Percentiles rank a stretch among this genome's conserved stretches.
phyloP scores from a whole-genome alignment of 2,329 filamentous ascomycete species.

The Aspergillus viridinutans region DNA sequence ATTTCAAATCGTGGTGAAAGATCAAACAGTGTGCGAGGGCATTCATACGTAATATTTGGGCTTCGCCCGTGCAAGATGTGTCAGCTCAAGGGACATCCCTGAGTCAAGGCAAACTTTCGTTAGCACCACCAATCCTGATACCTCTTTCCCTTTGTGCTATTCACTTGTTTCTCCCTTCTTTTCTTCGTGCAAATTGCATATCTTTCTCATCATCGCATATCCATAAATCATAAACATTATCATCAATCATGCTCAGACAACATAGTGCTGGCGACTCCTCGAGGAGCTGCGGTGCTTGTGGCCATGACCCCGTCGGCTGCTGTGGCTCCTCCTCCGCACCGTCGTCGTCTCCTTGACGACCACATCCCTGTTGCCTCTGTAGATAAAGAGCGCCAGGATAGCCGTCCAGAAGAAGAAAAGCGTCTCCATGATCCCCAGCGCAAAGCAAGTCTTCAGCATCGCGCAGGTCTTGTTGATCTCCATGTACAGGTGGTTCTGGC shows the following conservation, averaged over 20 bases:
- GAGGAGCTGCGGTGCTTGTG: constrained; percentile 29
- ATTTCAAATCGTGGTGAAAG: background rate
- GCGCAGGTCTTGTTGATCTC: constrained; percentile 71
- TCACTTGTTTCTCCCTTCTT: background rate
- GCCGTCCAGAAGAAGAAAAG: constrained; percentile 76
- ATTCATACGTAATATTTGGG: background rate
- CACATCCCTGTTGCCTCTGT: constrained; percentile 25
- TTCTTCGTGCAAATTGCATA: background rate
- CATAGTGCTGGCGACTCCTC: constrained; percentile 26
- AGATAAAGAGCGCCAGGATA: constrained; percentile 58
- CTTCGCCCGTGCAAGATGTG: background rate
- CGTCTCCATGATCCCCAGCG: constrained; percentile 82
- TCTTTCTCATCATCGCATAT: background rate
- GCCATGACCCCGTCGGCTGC: constrained; percentile 31
- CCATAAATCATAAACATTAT: background rate
- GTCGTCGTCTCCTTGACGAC: constrained; percentile 39
- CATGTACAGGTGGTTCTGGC: constrained; percentile 47
- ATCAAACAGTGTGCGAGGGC: background rate
- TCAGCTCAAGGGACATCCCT: background rate
- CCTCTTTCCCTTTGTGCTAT: background rate
- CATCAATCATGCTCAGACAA: constrained; percentile 17
- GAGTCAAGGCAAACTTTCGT: background rate
- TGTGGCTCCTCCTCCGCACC: constrained; percentile 32
- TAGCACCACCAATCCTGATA: background rate
- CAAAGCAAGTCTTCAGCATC: constrained; percentile 89